A percentile compares a stretch with the other conserved stretches of the same genome.
Evolutionary conservation across 2,329 filamentous ascomycete species (phyloP).

Genomic region (Setomelanomma holmii): DNA sequence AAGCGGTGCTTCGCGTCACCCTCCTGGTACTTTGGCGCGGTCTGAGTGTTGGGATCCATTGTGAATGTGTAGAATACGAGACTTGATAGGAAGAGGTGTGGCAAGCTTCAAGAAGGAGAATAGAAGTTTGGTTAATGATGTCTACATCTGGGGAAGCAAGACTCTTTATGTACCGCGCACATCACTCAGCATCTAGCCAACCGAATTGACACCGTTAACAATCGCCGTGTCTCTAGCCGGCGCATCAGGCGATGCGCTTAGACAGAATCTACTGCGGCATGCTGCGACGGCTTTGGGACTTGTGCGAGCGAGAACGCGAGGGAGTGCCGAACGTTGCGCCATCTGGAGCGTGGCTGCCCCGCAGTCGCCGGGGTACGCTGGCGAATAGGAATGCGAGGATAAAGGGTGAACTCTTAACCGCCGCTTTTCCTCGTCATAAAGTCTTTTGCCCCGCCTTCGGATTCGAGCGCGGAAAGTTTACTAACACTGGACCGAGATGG

Average conservation of each 20-base stretch:
- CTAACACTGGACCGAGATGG: conserved; percentile 18
- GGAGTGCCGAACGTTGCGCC: conserved; percentile 27
- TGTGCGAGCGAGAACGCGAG: conserved; percentile 5
- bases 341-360: conserved; percentile 24
- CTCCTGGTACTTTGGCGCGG: conserved; percentile 30
- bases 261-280: conserved; percentile 24
- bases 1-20: conserved; percentile 55
- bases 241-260: conserved; percentile 23
- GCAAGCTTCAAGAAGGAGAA: neutral
- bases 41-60: conserved; percentile 26
- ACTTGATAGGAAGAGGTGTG: neutral
- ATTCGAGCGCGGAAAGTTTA: conserved; percentile 15
- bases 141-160: conserved; percentile 9
- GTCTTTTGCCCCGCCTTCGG: conserved; percentile 33
- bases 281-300: conserved; percentile 22
- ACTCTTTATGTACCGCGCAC: conserved; percentile 25
- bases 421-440: conserved; percentile 20
- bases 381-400: conserved; percentile 62
- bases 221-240: conserved; percentile 33
- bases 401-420: conserved; percentile 37
- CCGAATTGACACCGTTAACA: conserved; percentile 27
- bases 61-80: neutral
- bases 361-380: conserved; percentile 37
- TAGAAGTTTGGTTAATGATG: conserved; percentile 2
- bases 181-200: conserved; percentile 13